Evolutionary conservation across 306 rosid species (phyloP), one percentile per base, ranked within the genome.

Genomic region (Hippophae rhamnoides): DNA sequence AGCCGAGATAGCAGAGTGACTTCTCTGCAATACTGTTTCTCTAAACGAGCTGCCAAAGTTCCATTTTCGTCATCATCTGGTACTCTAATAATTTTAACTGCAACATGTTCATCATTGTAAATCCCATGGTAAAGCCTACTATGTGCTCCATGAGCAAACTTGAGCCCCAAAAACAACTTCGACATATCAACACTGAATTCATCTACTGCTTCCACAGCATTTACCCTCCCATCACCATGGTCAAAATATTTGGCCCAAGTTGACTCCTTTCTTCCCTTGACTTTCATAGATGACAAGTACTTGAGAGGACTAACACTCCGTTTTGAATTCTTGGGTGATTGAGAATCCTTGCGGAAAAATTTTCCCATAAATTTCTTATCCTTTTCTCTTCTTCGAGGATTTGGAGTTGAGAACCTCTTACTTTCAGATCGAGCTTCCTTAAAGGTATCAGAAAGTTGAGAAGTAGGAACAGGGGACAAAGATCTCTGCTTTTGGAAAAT

Each of bases 61-160:
- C 86, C 93, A 41, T 52, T 69, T 52, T 84, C 97, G 12, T 88
- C 97, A 13, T 82, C 97, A 42, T 93, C 99, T 0, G 95, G 97
- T 31, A 56, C 81, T 61, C 76, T 64, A 49, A 89, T 86, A n/a
- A 88, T 73, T 72, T 93, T 93, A 54, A 93, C 87, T 9, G 99
- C 99, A 48, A 93, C 95, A 62, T 82, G 47, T 57, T 81, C 76
- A 5, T 81, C 89, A 4, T 78, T 81, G 75, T 93, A 93, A 63
- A 75, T 76, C 66, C 99, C 99, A 64, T 81, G 97, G 72, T 93
- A 93, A 38, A 93, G 94, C 51, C 95, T 66, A 75, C 99, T 93
- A 72, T 89, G 94, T 25, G 97, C 94, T 6, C 99, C 99, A 70
- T 93, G 99, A 61, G 99, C 99, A 65, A 93, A 93, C 73, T 69